Percentiles rank a stretch among this genome's conserved stretches.
phyloP scores from a whole-genome alignment of 116 monocot species.

The Thalassia testudinum region DNA sequence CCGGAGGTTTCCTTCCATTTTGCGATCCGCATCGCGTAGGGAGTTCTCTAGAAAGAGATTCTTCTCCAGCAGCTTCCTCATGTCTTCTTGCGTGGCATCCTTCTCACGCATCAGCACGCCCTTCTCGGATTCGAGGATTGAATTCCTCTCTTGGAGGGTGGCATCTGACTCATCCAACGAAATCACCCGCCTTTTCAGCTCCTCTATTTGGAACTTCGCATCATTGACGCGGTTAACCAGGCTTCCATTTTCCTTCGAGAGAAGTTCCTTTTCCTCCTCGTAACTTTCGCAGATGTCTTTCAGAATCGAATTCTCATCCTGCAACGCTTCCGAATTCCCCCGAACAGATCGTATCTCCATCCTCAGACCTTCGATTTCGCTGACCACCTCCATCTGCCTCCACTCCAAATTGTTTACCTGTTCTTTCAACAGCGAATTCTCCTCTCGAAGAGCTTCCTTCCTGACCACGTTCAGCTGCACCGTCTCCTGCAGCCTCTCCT shows the following conservation, averaged over 20 bases:
- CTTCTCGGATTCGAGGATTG: slow-evolving; percentile 25
- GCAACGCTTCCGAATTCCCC: slow-evolving; percentile 8
- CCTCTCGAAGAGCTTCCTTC: background rate
- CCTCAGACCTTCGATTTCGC: too few species aligned
- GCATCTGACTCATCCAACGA: slow-evolving; percentile 14
- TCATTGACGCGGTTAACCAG: slow-evolving; percentile 36
- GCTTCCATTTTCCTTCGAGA: slow-evolving; percentile 21
- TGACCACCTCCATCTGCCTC: background rate
- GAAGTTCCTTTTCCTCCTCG: slow-evolving; percentile 35
- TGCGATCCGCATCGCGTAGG: slow-evolving; percentile 24
- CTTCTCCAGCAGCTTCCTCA: slow-evolving; percentile 33
- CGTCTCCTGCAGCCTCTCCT: too few species aligned
- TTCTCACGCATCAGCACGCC: slow-evolving; percentile 15
- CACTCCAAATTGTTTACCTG: background rate
- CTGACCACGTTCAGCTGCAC: too few species aligned
- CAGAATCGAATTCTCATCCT: slow-evolving; percentile 30
- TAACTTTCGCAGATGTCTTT: slow-evolving; percentile 29
- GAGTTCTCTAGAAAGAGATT: slow-evolving; percentile 32
- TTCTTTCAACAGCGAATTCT: background rate
- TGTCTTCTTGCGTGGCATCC: slow-evolving; percentile 12
- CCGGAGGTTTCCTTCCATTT: slow-evolving; percentile 27
- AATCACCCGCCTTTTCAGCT: slow-evolving; percentile 15
- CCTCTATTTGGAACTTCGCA: slow-evolving; percentile 29
- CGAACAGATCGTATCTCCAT: too few species aligned
- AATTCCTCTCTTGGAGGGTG: slow-evolving; percentile 9